Base-by-base conservation (phyloP, 495 filamentous ascomycete species). In the Cudoniella acicularis region DNA sequence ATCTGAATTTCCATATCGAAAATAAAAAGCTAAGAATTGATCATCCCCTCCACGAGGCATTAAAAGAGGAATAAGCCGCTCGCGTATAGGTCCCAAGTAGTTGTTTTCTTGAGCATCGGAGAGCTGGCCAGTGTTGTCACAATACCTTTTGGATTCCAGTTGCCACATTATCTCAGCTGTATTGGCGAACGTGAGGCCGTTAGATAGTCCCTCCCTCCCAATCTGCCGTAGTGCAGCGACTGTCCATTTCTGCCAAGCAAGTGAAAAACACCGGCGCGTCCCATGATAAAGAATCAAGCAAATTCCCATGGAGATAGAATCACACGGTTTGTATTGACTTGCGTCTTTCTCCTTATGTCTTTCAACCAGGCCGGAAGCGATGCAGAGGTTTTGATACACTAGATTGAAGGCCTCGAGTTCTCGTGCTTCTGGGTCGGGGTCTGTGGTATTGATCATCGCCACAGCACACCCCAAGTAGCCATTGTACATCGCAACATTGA, bases 401-500 rank as follows among this genome's bases (percentile, higher is more conserved):
- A 62, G 53, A 4, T 48, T 41, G 27, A 52, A 62, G 40, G 36
- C 48, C n/a, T 62, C 59, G 1, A 56, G 21, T 22, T 62, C 59
- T 40, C 30, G 18, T 2, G 41, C 48, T 0, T 16, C 36, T 21
- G 52, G 30, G 23, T 56, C 48, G 17, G 40, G 11, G 10, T 57
- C 53, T 10, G 47, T 57, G 0, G 59, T 36, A 20, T 1, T 24
- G 41, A 62, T 48, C 59, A 62, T 62, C 17, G 59, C 54, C 16
- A 57, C 20, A 3, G 47, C 59, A 25, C 49, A 62, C 2, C 46
- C 54, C 11, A 62, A 20, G 24, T 62, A 57, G 16, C 22, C 59
- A 23, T 62, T 57, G 26, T 24, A 62, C 54, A 62, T 57, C 13
- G 40, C 47, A 52, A 56, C 25, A 56, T 62, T 62, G 3, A 62